Evolutionary conservation across 163 green algal species (phyloP), one percentile per base, ranked within the genome.

Genomic region (Chlamydomonas reinhardtii): DNA sequence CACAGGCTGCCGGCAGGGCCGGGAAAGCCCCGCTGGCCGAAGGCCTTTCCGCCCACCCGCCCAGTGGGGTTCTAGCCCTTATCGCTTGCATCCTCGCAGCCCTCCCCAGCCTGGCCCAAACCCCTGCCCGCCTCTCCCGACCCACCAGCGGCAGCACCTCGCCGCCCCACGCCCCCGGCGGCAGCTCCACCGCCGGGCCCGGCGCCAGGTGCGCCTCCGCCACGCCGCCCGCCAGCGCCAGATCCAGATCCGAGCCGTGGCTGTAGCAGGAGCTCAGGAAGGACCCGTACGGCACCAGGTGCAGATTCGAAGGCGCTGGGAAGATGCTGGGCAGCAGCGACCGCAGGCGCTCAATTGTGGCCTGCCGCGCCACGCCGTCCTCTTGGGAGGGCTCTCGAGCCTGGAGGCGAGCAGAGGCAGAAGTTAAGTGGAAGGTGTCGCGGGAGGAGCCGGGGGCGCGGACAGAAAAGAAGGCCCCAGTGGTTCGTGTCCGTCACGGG

Each of bases 211-310:
- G 39, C 39, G 19, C 31, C 72, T n/a, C 39, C 25, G 39, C 52
- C 79, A 85, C 32, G 14, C 17, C 24, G 12, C 81, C 81, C 35
- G 37, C 34, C 25, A 87, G 81, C 35, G 81, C 81, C 1, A 87
- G 71, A 27, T 87, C 81, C 81, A 87, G 81, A 54, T 87, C 81
- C 0, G 56, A 74, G 35, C 59, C 54, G 22, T n/a, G 81, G 59
- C 35, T 74, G 70, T 87, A 87, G 35, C 81, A 87, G 17, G 56
- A 54, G 37, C 43, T 72, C 22, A 80, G 25, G 81, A 87, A 87
- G 24, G 71, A 81, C 1, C 81, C 81, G 37, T 87, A 87, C 27
- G 81, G 71, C 71, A 74, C 59, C 16, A 87, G 71, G 3, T 65
- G 69, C 54, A 86, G 52, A 34, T 15, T 25, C 24, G 24, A 52